Evolutionary conservation across 371 early-diverging fungal genomes (phyloP).

Genomic region (Nosema muscidifuracis): DNA sequence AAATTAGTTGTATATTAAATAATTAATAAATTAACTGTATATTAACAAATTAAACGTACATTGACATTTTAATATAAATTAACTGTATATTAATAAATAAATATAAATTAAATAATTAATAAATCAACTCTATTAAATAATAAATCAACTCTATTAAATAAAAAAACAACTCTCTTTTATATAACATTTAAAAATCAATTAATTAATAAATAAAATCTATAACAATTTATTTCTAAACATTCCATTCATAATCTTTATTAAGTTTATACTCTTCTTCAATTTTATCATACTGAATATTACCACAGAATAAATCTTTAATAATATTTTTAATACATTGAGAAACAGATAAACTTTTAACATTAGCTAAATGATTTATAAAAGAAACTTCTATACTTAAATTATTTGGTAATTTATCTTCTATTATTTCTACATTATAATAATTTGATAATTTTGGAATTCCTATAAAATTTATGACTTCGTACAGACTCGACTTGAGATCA

Average conservation of each 20-base stretch:
- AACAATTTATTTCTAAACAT: too few species aligned
- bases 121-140: too few species aligned
- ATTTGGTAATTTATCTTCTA: slow-evolving; percentile 42
- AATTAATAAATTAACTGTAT: too few species aligned
- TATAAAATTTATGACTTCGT: slow-evolving; percentile 53
- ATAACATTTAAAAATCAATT: too few species aligned
- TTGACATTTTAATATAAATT: too few species aligned
- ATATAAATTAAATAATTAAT: too few species aligned
- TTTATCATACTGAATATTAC: slow-evolving; percentile 47
- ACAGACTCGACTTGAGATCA: slow-evolving; percentile 65
- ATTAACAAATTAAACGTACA: too few species aligned
- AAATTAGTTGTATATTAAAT: too few species aligned
- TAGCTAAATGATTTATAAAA: slow-evolving; percentile 39
- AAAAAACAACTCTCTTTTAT: too few species aligned
- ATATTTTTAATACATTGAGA: slow-evolving; percentile 52
- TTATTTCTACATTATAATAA: slow-evolving; percentile 41
- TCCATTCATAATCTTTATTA: not conserved
- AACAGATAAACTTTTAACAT: slow-evolving; percentile 34
- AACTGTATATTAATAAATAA: too few species aligned
- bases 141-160: too few species aligned
- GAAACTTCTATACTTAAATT: slow-evolving; percentile 23
- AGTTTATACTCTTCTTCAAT: not conserved
- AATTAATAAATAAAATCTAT: too few species aligned
- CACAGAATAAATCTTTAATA: slow-evolving; percentile 54
- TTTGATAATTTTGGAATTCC: slow-evolving; percentile 49